Conservation (phyloP, 2,329 filamentous ascomycete genomes). For the Lanzia echinophila region DNA sequence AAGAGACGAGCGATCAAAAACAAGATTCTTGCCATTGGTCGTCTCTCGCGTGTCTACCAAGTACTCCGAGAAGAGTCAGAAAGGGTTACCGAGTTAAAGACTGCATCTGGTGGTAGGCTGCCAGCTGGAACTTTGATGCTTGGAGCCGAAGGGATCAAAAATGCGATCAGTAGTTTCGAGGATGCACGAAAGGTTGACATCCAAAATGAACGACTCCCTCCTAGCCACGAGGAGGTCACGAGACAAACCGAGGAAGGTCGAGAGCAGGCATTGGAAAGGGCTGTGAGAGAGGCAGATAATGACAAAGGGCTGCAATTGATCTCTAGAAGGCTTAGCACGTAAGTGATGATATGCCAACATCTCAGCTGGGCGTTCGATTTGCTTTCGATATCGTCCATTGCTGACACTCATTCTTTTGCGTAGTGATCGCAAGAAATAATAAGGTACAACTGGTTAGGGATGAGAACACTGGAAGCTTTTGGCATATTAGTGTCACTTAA, state of each 20-base stretch:
- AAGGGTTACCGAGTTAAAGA: constrained; percentile 95
- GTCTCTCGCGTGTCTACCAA: constrained; percentile 95
- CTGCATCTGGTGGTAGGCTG: constrained; percentile 82
- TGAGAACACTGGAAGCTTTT: not conserved
- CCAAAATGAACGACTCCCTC: constrained; percentile 91
- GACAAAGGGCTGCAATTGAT: constrained; percentile 81
- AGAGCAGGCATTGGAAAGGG: constrained; percentile 77
- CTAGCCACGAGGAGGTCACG: constrained; percentile 84
- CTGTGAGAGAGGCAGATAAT: constrained; percentile 82
- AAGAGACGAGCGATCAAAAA: constrained; percentile 98
- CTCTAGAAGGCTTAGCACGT: constrained; percentile 93
- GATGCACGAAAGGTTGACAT: constrained; percentile 95
- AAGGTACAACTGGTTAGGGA: constrained; percentile 5
- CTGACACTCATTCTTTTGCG: constrained; percentile 2
- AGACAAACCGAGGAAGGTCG: constrained; percentile 76
- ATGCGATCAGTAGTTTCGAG: constrained; percentile 94
- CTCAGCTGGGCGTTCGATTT: not conserved
- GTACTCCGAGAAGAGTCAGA: constrained; percentile 96
- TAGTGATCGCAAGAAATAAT: constrained; percentile 24
- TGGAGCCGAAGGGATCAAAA: constrained; percentile 96
- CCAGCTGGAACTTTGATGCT: constrained; percentile 96
- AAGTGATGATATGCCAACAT: constrained; percentile 40
- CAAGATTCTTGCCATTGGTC: constrained; percentile 97
- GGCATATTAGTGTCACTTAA: constrained; percentile 1
- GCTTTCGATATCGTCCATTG: not conserved